Conservation (phyloP, 176 grass and related monocot genomes). For the Avena atlantica region DNA sequence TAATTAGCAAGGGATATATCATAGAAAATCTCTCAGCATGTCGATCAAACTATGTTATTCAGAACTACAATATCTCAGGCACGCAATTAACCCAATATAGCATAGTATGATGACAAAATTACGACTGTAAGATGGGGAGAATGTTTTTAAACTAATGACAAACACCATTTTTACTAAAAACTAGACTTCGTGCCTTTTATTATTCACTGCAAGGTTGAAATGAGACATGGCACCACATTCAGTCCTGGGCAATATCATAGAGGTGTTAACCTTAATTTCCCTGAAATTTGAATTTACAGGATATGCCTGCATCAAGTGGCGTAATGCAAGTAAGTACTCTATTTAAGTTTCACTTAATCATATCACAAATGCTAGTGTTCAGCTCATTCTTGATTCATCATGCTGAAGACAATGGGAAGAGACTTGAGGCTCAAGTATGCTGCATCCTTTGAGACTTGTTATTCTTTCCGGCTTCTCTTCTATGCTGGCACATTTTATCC, state of each 20-base stretch:
- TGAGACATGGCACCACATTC: conserved; percentile 36
- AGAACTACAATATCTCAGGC: neutral
- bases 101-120: conserved; percentile 12
- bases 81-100: conserved; percentile 15
- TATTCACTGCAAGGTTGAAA: neutral
- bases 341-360: conserved; percentile 31
- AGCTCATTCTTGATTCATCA: conserved; percentile 39
- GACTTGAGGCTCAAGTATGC: conserved; percentile 92
- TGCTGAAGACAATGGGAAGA: conserved; percentile 89
- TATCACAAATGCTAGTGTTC: neutral
- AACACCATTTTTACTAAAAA: conserved; percentile 4
- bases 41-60: neutral
- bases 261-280: conserved; percentile 27
- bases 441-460: conserved; percentile 91
- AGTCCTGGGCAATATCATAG: neutral
- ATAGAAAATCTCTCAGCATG: neutral
- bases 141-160: conserved; percentile 6
- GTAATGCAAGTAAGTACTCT: conserved; percentile 85
- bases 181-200: neutral
- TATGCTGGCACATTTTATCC: conserved; percentile 90
- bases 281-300: conserved; percentile 64
- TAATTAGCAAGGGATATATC: neutral
- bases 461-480: conserved; percentile 87
- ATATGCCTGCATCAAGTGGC: conserved; percentile 95
- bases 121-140: neutral